Percentiles rank a stretch among this genome's conserved stretches.
Evolutionary conservation across 352 stramenopile species (phyloP).

Genomic region (Pythium chondricola): DNA sequence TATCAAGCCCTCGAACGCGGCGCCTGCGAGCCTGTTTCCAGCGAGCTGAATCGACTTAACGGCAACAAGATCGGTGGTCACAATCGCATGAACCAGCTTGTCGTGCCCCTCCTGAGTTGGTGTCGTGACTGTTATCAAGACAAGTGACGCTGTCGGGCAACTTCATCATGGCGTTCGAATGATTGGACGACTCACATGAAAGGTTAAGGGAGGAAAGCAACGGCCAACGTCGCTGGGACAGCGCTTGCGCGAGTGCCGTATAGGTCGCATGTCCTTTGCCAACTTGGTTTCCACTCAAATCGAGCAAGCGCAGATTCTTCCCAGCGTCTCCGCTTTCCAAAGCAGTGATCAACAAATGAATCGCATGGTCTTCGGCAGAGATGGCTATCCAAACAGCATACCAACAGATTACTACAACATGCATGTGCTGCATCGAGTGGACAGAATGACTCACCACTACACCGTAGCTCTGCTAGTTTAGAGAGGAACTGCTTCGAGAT

Average conservation of each 20-base stretch:
- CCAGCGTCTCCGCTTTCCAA: not conserved
- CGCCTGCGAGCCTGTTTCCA: conserved; percentile 5
- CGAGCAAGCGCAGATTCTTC: conserved; percentile 1
- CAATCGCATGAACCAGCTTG: not conserved
- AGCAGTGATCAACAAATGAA: conserved; percentile 6
- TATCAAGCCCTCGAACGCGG: conserved; percentile 7
- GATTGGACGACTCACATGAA: conserved; percentile 12
- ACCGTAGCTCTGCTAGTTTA: conserved; percentile 26
- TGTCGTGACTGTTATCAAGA: no score
- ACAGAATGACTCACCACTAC: conserved; percentile 33
- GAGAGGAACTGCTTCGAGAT: conserved; percentile 10
- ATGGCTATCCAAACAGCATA: no score
- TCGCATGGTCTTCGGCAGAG: not conserved
- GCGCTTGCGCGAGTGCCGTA: conserved; percentile 2
- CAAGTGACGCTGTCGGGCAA: no score
- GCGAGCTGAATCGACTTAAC: conserved; percentile 3
- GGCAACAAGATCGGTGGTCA: not conserved
- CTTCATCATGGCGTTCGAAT: no score
- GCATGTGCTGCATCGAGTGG: no score
- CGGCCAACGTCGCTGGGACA: conserved; percentile 3
- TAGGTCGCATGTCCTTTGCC: conserved; percentile 1
- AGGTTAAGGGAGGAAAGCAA: conserved; percentile 15
- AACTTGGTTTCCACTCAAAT: conserved; percentile 20
- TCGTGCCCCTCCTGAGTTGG: conserved; percentile 1
- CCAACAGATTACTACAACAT: no score